A percentile compares a stretch with the other conserved stretches of the same genome.
phyloP scores from a whole-genome alignment of 352 stramenopile species.

The Phytophthora pisi region DNA sequence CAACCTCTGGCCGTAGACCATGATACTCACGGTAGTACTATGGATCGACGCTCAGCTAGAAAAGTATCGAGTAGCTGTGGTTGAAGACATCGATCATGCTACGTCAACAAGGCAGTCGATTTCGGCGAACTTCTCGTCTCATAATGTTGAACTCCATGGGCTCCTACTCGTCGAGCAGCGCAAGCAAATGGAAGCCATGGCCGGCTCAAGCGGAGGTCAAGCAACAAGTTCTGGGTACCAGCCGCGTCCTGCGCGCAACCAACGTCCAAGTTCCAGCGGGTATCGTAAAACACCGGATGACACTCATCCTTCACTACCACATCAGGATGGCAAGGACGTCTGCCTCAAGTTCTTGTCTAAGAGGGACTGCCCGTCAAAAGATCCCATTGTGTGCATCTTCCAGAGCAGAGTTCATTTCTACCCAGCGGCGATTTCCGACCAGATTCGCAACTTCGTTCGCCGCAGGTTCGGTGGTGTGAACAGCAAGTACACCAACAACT shows the following conservation, averaged over 20 bases:
- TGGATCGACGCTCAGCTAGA: constrained; percentile 2
- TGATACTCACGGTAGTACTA: constrained; percentile 1
- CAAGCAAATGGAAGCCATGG: background rate
- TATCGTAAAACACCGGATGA: background rate
- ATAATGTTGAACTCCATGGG: background rate
- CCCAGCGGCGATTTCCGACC: background rate
- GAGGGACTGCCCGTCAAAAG: background rate
- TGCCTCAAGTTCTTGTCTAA: background rate
- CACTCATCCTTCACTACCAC: background rate
- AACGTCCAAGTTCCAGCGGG: background rate
- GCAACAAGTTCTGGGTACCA: background rate
- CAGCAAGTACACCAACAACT: background rate
- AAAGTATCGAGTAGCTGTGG: background rate
- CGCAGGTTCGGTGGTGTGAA: background rate
- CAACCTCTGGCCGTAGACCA: background rate
- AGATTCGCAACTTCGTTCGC: background rate
- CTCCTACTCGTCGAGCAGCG: background rate
- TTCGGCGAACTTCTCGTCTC: background rate
- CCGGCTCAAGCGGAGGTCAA: background rate
- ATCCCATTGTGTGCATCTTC: background rate
- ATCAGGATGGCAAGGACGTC: background rate
- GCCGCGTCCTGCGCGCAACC: background rate
- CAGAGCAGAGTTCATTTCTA: background rate
- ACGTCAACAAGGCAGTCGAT: background rate
- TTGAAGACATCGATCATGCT: background rate